Percentiles rank a stretch among this genome's conserved stretches.
These are phyloP conservation scores for Beauveria medogensis DNA, from an alignment of 2,329 filamentous ascomycete species.

Conservation along the genomic window DNA sequence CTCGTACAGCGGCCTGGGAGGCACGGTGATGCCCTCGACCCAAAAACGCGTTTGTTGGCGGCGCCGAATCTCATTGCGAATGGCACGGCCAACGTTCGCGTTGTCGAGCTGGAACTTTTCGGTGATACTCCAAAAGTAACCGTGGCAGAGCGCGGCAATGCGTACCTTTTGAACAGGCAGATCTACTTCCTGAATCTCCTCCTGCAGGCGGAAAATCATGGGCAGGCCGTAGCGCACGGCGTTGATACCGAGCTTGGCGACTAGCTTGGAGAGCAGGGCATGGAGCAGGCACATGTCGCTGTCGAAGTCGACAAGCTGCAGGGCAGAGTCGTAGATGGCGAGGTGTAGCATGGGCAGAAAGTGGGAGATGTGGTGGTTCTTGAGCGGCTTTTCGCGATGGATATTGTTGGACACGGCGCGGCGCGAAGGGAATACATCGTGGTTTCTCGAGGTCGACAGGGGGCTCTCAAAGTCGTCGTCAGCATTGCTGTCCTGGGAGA, in stretches of 20 bases:
- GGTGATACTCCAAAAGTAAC: slow-evolving; percentile 75
- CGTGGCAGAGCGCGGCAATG: slow-evolving; percentile 76
- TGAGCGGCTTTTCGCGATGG: slow-evolving; percentile 45
- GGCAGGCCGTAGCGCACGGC: slow-evolving; percentile 70
- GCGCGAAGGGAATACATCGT: slow-evolving; percentile 38
- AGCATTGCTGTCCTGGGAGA: slow-evolving; percentile 54
- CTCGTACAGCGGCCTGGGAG: slow-evolving; percentile 54
- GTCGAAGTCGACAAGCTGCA: slow-evolving; percentile 65
- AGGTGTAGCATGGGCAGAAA: slow-evolving; percentile 80
- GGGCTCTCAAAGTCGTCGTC: slow-evolving; percentile 42
- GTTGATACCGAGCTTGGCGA: slow-evolving; percentile 73
- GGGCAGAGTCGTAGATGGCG: slow-evolving; percentile 78
- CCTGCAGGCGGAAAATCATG: slow-evolving; percentile 83
- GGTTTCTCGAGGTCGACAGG: slow-evolving; percentile 33
- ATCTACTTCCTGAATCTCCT: slow-evolving; percentile 64
- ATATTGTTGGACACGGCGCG: slow-evolving; percentile 64
- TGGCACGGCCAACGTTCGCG: slow-evolving; percentile 58
- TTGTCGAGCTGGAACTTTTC: slow-evolving; percentile 71
- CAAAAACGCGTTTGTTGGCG: slow-evolving; percentile 70
- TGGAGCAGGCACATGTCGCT: slow-evolving; percentile 71
- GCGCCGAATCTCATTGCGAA: slow-evolving; percentile 68
- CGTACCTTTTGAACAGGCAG: slow-evolving; percentile 65
- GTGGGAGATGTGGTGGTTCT: slow-evolving; percentile 48
- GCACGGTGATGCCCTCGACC: slow-evolving; percentile 66
- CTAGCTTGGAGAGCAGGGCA: slow-evolving; percentile 65